Conservation (phyloP, 73 alveolate genomes). For the Symbiodinium pilosum region DNA sequence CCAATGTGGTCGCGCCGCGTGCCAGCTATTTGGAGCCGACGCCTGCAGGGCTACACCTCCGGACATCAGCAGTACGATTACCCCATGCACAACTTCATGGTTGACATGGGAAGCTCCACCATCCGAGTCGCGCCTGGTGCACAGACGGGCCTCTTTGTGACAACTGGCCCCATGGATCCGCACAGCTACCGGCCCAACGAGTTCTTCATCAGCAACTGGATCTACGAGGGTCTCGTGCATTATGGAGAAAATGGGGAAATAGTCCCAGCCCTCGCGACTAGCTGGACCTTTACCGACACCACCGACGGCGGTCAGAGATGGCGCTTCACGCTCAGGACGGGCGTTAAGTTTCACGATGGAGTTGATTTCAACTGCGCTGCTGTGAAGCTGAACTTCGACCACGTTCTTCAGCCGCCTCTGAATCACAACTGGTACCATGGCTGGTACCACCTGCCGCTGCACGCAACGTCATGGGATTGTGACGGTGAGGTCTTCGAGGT, state of each 20-base stretch:
- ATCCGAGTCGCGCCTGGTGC: slow-evolving; percentile 59
- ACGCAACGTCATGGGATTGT: not conserved
- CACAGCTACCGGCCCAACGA: slow-evolving; percentile 58
- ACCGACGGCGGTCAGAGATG: not conserved
- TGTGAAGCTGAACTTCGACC: slow-evolving; percentile 53
- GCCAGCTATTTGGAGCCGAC: not conserved
- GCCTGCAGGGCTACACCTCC: slow-evolving; percentile 9
- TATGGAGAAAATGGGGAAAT: slow-evolving; percentile 21
- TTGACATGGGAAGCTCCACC: not conserved
- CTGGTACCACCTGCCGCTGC: slow-evolving; percentile 28
- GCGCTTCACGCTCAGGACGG: not conserved
- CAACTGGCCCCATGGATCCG: slow-evolving; percentile 37
- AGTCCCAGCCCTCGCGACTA: slow-evolving; percentile 19
- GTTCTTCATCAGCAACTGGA: slow-evolving; percentile 46
- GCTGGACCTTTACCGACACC: slow-evolving; percentile 6
- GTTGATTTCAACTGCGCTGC: not conserved
- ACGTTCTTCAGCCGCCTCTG: slow-evolving; percentile 18
- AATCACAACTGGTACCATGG: slow-evolving; percentile 26
- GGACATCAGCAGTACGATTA: slow-evolving; percentile 63
- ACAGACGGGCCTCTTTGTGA: slow-evolving; percentile 11
- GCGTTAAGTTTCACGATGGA: slow-evolving; percentile 47
- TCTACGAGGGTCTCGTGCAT: slow-evolving; percentile 30
- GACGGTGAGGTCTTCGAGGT: not conserved
- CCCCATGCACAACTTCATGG: slow-evolving; percentile 24
- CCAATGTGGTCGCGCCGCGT: slow-evolving; percentile 19